Evolutionary conservation across 2,329 filamentous ascomycete species (phyloP), one percentile per base, ranked within the genome.

Genomic region (Orbilia ellipsospora): DNA sequence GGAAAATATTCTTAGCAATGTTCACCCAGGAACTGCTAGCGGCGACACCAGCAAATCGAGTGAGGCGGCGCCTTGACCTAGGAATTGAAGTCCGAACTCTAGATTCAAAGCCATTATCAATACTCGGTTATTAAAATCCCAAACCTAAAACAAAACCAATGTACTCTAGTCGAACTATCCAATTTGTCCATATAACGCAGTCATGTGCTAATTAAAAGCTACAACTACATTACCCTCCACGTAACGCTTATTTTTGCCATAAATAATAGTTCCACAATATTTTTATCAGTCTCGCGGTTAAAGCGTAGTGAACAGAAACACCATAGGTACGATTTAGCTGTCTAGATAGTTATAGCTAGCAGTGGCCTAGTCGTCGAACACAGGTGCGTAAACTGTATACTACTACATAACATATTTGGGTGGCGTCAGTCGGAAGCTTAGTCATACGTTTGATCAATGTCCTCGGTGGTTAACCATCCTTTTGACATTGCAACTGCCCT

Each of bases 1-100:
- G 0, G 87, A 87, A 60, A 69, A 63, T 44, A 45, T 68, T 23
- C 56, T 75, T 20, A 44, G 56, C 2, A 52, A 45, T 13, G 52
- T 63, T n/a, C 72, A 69, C 36, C 13, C 64, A 4, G 55, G 50
- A 20, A 52, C 72, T 16, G 36, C 40, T 16, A 40, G 64, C 18
- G 64, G 57, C 4, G 64, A 75, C 42, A 51, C 59, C 6, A 54
- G 64, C 5, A 68, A 75, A 48, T 51, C 64, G 48, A 61, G 48
- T 7, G 59, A 75, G 42, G 54, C 72, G n/a, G 64, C 59, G 10
- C 59, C 70, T 36, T 68, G 42, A 54, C 23, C 36, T 52, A 2
- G 1, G n/a, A 55, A 36, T 55, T 7, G 13, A 48, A 13, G 13
- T 6, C 44, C 13, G 44, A n/a, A 48, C 5, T n/a, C 1, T 48